Evolutionary conservation across 139 green algal species (phyloP).

Genomic region (Yamagishiella unicocca): DNA sequence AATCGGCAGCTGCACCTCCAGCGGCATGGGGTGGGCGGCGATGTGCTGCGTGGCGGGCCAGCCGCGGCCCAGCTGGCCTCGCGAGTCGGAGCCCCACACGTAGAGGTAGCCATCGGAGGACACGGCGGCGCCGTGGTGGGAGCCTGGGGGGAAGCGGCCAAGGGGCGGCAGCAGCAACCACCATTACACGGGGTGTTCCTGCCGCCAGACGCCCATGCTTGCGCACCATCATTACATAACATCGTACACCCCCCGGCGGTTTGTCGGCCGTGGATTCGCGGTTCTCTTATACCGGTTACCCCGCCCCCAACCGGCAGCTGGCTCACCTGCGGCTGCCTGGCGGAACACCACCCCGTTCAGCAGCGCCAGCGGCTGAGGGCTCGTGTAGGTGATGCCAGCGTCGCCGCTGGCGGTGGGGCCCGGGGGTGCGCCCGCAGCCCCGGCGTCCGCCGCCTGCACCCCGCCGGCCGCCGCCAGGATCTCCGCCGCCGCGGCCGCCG

Average conservation of each 20-base stretch:
- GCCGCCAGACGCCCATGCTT: no score
- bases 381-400: conserved; percentile 35
- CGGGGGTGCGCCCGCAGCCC: not conserved
- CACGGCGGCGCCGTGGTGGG: conserved; percentile 34
- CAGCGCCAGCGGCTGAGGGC: conserved; percentile 47
- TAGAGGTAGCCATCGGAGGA: conserved; percentile 32
- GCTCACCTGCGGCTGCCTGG: conserved; percentile 41
- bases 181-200: no score
- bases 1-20: conserved; percentile 17
- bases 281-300: no score
- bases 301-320: no score
- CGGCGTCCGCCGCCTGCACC: not conserved
- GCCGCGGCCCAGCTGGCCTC: conserved; percentile 46
- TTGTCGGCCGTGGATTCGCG: no score
- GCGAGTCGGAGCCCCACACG: conserved; percentile 46
- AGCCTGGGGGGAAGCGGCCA: not conserved
- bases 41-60: conserved; percentile 8
- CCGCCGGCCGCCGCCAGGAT: not conserved
- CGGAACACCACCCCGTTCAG: conserved; percentile 50
- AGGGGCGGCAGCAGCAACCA: not conserved
- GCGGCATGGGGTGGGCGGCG: conserved; percentile 28
- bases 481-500: not conserved
- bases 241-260: no score
- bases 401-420: not conserved
- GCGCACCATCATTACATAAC: no score